Conservation (phyloP, 78 protist genomes). For the Chrysochromulina parva region DNA sequence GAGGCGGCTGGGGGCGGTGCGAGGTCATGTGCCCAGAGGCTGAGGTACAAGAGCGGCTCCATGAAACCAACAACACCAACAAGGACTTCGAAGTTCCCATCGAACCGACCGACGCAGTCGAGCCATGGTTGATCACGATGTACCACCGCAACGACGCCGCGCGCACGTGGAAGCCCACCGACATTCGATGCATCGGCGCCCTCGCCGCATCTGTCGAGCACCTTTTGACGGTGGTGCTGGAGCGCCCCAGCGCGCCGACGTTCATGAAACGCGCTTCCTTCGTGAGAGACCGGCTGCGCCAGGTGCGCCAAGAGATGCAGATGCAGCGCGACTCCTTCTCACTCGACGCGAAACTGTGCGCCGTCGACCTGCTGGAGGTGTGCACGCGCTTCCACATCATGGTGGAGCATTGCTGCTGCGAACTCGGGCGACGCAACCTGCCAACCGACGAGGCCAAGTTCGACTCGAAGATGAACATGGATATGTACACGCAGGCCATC, state of each 20-base stretch:
- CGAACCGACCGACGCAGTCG: too few relatives aligned
- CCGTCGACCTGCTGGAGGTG: not conserved
- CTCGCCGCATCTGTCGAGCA: not conserved
- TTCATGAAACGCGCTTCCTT: not conserved
- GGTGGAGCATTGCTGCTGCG: constrained; percentile 16
- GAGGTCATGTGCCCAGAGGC: not conserved
- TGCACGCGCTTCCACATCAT: constrained; percentile 24
- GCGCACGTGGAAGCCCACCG: not conserved
- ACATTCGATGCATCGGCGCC: not conserved
- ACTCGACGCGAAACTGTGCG: not conserved
- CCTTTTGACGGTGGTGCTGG: not conserved
- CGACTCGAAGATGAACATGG: constrained; percentile 19
- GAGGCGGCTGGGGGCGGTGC: constrained; percentile 18
- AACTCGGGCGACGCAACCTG: not conserved
- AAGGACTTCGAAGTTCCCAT: not conserved
- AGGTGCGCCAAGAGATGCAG: not conserved
- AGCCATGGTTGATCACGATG: not conserved
- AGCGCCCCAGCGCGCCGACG: not conserved
- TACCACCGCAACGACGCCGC: constrained; percentile 9
- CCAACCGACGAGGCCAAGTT: not conserved
- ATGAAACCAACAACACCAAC: not conserved
- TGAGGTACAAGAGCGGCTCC: not conserved
- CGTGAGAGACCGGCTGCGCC: constrained; percentile 12
- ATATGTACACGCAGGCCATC: not conserved
- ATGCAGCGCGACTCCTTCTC: not conserved